phyloP scores from a whole-genome alignment of 805 yeast genomes.

The Candida methanosorbosa region DNA sequence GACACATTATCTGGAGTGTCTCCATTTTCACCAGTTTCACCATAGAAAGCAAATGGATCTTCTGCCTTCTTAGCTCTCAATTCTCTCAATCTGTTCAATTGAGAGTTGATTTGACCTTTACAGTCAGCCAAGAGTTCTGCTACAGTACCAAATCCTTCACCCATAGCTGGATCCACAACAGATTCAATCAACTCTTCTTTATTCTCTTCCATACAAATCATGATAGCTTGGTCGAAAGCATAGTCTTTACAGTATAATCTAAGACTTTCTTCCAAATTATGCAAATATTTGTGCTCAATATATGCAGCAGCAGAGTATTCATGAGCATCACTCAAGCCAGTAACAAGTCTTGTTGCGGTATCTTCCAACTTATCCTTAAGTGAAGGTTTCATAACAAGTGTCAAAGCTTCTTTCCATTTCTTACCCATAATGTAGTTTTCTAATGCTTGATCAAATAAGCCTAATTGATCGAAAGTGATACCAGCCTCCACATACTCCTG shows the following conservation, averaged over 20 bases:
- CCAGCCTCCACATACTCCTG: conserved; percentile 72
- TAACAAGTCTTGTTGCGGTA: conserved; percentile 53
- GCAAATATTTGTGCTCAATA: conserved; percentile 55
- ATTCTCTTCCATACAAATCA: conserved; percentile 44
- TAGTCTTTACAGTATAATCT: conserved; percentile 66
- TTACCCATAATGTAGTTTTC: conserved; percentile 62
- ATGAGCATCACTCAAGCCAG: conserved; percentile 56
- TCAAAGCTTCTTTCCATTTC: conserved; percentile 79
- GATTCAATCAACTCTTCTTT: conserved; percentile 39
- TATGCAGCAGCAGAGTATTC: conserved; percentile 75
- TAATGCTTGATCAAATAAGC: conserved; percentile 49
- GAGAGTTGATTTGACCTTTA: conserved; percentile 75
- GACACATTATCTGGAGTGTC: conserved; percentile 92
- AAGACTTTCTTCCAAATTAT: conserved; percentile 55
- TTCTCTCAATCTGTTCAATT: conserved; percentile 74
- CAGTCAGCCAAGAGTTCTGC: conserved; percentile 95
- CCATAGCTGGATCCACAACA: conserved; percentile 63
- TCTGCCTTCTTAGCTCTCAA: conserved; percentile 72
- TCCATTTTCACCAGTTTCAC: conserved; percentile 46
- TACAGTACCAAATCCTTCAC: conserved; percentile 80
- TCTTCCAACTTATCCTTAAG: conserved; percentile 31
- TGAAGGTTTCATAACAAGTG: conserved; percentile 37
- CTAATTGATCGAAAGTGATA: conserved; percentile 62
- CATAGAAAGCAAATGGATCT: conserved; percentile 84
- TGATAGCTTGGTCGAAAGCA: conserved; percentile 65